These are phyloP conservation scores for Planoprotostelium fungivorum DNA, from an alignment of 78 protist genomes.

Conservation along the genomic window DNA sequence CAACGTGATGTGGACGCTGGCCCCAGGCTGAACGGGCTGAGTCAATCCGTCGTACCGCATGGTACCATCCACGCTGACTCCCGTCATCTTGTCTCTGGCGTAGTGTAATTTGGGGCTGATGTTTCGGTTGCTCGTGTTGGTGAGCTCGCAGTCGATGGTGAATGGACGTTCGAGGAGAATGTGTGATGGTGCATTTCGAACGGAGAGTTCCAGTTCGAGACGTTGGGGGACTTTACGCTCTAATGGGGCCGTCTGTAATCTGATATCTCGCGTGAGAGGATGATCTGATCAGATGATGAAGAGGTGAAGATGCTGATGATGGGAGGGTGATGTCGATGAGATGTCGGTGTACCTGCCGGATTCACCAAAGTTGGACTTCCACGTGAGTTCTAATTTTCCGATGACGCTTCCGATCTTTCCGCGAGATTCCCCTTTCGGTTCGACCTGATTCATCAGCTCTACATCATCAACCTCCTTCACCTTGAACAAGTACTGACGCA, in stretches of 20 bases:
- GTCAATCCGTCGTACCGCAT: background rate
- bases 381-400: conserved; percentile 48
- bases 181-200: background rate
- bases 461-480: conserved; percentile 9
- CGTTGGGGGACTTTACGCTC: background rate
- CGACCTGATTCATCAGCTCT: background rate
- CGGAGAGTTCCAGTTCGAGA: background rate
- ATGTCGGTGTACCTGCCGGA: conserved; percentile 25
- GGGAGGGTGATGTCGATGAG: background rate
- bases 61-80: background rate
- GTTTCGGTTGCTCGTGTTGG: background rate
- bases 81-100: background rate
- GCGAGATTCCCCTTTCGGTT: background rate
- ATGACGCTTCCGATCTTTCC: conserved; percentile 4
- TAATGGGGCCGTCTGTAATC: background rate
- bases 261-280: background rate
- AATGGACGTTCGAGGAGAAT: background rate
- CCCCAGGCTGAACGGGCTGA: background rate
- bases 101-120: background rate
- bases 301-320: too few relatives aligned
- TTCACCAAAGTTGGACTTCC: conserved; percentile 50
- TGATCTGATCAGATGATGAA: too few relatives aligned
- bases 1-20: background rate
- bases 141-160: background rate
- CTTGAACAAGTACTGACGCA: conserved; percentile 46